A percentile compares a stretch with the other conserved stretches of the same genome.
Evolutionary conservation across 345 rosid genomes (phyloP).

Genomic region (Brassica rapa): DNA sequence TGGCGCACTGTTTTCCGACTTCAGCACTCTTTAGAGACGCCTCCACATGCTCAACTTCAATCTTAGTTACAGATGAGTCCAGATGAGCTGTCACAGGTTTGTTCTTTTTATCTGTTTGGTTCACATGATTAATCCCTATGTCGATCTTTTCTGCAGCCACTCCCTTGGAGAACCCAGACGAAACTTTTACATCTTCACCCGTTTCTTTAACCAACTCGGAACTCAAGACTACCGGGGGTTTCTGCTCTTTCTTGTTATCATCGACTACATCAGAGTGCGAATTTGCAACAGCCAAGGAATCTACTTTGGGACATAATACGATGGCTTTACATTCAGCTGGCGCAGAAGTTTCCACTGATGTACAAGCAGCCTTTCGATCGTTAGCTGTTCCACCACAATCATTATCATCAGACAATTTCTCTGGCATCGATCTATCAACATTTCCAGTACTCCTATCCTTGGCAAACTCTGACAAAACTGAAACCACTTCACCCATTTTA

Average conservation of each 20-base stretch:
- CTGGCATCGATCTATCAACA: constrained; percentile 13
- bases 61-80: constrained; percentile 33
- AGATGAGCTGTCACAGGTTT: constrained; percentile 11
- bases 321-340: constrained; percentile 42
- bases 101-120: constrained; percentile 25
- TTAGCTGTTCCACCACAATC: constrained; percentile 1
- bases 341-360: constrained; percentile 27
- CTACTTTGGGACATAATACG: constrained; percentile 3
- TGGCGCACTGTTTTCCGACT: constrained; percentile 23
- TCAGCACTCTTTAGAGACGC: constrained; percentile 36
- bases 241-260: constrained; percentile 37
- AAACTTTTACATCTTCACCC: constrained; percentile 15
- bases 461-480: constrained; percentile 15
- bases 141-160: constrained; percentile 41
- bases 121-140: constrained; percentile 24
- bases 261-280: constrained; percentile 32
- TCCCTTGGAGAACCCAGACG: constrained; percentile 40
- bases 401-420: constrained; percentile 34
- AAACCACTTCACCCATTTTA: constrained; percentile 32
- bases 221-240: constrained; percentile 13
- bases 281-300: constrained; percentile 38
- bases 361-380: constrained; percentile 14
- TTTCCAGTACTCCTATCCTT: constrained; percentile 12
- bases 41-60: constrained; percentile 43
- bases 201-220: constrained; percentile 14